phyloP scores from a whole-genome alignment of 2,329 filamentous ascomycete species.

The Arachnomyces sp. region DNA sequence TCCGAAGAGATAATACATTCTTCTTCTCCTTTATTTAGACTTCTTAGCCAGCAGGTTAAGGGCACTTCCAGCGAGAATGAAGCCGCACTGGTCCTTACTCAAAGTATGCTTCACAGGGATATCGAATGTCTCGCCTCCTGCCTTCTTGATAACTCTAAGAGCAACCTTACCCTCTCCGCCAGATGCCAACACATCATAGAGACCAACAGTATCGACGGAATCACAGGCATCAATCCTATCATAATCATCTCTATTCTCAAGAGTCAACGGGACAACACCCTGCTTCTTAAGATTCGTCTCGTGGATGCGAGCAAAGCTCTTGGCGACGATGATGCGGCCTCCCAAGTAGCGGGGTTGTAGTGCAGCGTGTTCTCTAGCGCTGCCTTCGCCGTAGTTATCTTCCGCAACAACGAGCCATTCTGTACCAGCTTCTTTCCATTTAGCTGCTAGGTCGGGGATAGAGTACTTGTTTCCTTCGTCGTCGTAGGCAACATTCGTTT shows the following conservation, averaged over 20 bases:
- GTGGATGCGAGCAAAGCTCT: slow-evolving; percentile 86
- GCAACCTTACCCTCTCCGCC: slow-evolving; percentile 71
- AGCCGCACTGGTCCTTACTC: slow-evolving; percentile 81
- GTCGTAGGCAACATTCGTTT: slow-evolving; percentile 90
- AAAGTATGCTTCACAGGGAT: slow-evolving; percentile 82
- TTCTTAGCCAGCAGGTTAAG: slow-evolving; percentile 77
- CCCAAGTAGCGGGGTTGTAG: slow-evolving; percentile 87
- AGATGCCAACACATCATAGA: slow-evolving; percentile 71
- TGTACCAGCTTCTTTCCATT: slow-evolving; percentile 68
- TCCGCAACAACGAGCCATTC: slow-evolving; percentile 94
- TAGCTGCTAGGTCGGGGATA: slow-evolving; percentile 78
- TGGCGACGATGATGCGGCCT: slow-evolving; percentile 72
- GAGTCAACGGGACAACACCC: slow-evolving; percentile 88
- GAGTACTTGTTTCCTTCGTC: slow-evolving; percentile 64
- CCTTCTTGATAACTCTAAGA: slow-evolving; percentile 57
- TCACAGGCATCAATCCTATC: slow-evolving; percentile 77
- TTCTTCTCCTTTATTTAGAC: slow-evolving; percentile 18
- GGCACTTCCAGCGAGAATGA: slow-evolving; percentile 88
- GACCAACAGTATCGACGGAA: slow-evolving; percentile 69
- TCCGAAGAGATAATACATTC: neutral
- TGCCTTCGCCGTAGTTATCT: slow-evolving; percentile 94
- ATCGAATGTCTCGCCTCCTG: slow-evolving; percentile 55
- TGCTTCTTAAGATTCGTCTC: slow-evolving; percentile 97
- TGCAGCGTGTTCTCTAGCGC: slow-evolving; percentile 80
- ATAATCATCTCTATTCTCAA: slow-evolving; percentile 82